Conservation (phyloP, 148 eudicot species). For the Pharnaceum exiguum region DNA sequence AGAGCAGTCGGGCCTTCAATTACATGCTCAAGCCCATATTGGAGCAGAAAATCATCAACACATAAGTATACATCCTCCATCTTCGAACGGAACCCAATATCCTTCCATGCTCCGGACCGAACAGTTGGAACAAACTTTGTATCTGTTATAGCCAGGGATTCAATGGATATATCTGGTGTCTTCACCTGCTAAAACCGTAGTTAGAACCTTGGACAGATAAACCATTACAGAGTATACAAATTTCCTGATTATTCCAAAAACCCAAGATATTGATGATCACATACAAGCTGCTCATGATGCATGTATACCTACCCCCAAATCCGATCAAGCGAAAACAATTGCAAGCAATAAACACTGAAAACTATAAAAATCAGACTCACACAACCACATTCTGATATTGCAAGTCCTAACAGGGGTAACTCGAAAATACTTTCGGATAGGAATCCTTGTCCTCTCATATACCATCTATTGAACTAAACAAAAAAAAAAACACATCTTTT, state of each 20-base stretch:
- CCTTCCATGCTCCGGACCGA: conserved; percentile 94
- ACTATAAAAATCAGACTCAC: no score
- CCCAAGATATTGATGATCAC: no score
- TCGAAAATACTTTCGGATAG: no score
- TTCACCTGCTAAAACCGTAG: conserved; percentile 45
- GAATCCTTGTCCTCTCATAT: no score
- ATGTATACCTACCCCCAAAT: no score
- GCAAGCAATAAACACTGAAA: no score
- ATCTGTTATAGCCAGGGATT: conserved; percentile 30
- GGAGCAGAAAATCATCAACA: conserved; percentile 51
- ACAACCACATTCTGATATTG: no score
- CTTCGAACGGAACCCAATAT: conserved; percentile 68
- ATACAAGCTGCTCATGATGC: no score
- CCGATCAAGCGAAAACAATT: no score
- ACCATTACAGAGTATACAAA: background rate
- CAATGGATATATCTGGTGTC: conserved; percentile 38
- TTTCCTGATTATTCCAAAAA: background rate
- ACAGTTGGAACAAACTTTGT: conserved; percentile 51
- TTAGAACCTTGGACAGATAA: conserved; percentile 18
- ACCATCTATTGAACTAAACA: no score
- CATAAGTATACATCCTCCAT: conserved; percentile 95
- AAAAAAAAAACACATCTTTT: no score
- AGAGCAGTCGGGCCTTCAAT: conserved; percentile 61
- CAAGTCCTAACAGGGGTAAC: no score
- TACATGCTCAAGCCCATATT: conserved; percentile 42